phyloP scores from a whole-genome alignment of 2,329 filamentous ascomycete genomes.

The Hymenoscyphus fructigenus region DNA sequence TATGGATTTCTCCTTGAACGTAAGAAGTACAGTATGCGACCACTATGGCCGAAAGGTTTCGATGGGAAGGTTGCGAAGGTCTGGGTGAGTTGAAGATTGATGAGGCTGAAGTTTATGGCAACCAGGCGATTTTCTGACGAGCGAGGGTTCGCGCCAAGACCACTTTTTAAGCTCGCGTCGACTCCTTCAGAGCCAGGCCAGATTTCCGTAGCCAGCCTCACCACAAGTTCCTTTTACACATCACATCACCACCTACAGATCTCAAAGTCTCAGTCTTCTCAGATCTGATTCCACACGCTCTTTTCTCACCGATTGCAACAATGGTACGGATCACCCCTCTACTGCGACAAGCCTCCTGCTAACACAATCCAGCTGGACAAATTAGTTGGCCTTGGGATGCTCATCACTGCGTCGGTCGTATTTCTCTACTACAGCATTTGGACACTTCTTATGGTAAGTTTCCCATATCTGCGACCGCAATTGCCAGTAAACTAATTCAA shows the following conservation, averaged over 20 bases:
- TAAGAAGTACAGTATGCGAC: not conserved
- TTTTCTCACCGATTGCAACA: slow-evolving; percentile 33
- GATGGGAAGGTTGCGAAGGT: not conserved
- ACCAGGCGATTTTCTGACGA: slow-evolving; percentile 1
- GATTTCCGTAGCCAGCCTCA: not conserved
- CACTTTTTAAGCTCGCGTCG: slow-evolving; percentile 5
- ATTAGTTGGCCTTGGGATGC: slow-evolving; percentile 74
- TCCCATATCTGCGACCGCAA: slow-evolving; percentile 12
- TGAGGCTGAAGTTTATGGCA: slow-evolving; percentile 4
- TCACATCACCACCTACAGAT: slow-evolving; percentile 9
- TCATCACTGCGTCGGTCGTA: slow-evolving; percentile 69
- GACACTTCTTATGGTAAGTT: slow-evolving; percentile 89
- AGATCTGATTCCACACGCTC: slow-evolving; percentile 29
- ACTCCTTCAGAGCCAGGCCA: not conserved
- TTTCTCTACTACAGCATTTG: slow-evolving; percentile 96
- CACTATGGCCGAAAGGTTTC: not conserved
- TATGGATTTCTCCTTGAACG: not conserved
- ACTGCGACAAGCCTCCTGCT: slow-evolving; percentile 10
- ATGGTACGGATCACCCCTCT: slow-evolving; percentile 30
- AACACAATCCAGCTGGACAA: slow-evolving; percentile 73
- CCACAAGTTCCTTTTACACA: slow-evolving; percentile 5
- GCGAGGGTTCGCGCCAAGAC: slow-evolving; percentile 2
- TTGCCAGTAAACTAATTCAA: slow-evolving; percentile 12
- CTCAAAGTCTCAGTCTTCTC: slow-evolving; percentile 17
- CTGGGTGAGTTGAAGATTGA: not conserved